Conservation (phyloP, 73 alveolate species). For the Paramecium bursaria region DNA sequence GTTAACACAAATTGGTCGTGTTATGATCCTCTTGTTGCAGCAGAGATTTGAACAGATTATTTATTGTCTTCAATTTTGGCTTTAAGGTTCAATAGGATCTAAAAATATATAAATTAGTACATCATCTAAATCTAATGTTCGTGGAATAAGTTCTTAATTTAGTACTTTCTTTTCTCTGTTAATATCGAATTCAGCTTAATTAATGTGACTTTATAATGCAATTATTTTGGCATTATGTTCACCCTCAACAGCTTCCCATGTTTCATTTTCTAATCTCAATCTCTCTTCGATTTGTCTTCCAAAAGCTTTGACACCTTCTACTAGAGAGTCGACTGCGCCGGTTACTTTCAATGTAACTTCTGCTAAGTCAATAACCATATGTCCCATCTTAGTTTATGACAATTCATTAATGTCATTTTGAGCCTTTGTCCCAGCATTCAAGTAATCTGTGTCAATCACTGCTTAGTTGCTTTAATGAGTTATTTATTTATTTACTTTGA, state of each 20-base stretch:
- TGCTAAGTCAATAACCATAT: slow-evolving; percentile 43
- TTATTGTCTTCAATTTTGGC: slow-evolving; percentile 41
- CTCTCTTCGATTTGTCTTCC: slow-evolving; percentile 46
- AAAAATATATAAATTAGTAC: neutral
- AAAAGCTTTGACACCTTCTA: slow-evolving; percentile 45
- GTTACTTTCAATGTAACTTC: slow-evolving; percentile 54
- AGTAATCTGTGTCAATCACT: slow-evolving; percentile 30
- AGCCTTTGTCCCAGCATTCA: slow-evolving; percentile 21
- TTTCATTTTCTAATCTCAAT: slow-evolving; percentile 12
- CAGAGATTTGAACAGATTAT: slow-evolving; percentile 20
- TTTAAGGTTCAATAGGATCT: slow-evolving; percentile 37
- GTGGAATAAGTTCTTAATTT: neutral
- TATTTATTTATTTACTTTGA: no score
- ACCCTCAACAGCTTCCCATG: slow-evolving; percentile 44
- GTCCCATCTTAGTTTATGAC: slow-evolving; percentile 48
- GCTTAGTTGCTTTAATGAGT: slow-evolving; percentile 11
- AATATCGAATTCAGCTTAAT: slow-evolving; percentile 45
- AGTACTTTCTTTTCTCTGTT: slow-evolving; percentile 35
- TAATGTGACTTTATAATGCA: neutral
- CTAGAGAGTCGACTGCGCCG: slow-evolving; percentile 36
- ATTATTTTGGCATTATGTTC: slow-evolving; percentile 42
- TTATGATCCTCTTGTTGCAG: slow-evolving; percentile 36
- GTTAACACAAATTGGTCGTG: slow-evolving; percentile 20
- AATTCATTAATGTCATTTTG: slow-evolving; percentile 46
- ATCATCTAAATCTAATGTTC: no score